Conservation (phyloP, 2,329 filamentous ascomycete species). For the Fusarium drepaniforme region DNA sequence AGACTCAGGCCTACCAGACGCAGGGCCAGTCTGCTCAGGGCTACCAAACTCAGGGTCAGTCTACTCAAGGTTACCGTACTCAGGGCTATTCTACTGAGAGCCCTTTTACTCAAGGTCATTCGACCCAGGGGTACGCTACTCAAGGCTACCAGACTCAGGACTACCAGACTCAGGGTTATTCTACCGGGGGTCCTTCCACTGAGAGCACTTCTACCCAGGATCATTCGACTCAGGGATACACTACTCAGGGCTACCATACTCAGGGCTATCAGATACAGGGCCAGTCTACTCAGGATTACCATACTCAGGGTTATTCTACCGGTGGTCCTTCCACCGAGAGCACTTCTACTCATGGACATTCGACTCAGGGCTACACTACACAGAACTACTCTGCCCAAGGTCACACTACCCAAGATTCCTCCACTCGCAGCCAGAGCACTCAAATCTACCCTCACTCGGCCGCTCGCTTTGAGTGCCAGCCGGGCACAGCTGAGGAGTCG, state of each 20-base stretch:
- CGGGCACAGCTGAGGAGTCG: conserved; percentile 27
- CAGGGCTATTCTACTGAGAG: no score
- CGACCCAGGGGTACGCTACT: neutral
- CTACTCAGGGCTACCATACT: neutral
- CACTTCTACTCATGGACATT: neutral
- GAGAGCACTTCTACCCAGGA: neutral
- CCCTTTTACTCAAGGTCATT: neutral
- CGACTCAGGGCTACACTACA: neutral
- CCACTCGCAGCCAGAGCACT: neutral
- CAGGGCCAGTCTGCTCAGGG: neutral
- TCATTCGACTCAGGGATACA: neutral
- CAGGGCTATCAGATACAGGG: neutral
- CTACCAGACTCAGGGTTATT: neutral
- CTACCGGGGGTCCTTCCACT: neutral
- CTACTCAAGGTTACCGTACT: neutral
- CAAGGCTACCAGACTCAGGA: neutral
- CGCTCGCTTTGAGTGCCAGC: conserved; percentile 22
- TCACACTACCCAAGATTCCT: neutral
- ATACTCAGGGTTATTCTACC: neutral
- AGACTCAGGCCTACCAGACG: neutral
- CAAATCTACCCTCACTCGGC: conserved; percentile 12
- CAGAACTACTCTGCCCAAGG: neutral
- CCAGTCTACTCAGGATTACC: neutral
- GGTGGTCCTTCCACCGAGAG: no score
- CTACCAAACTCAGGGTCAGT: neutral